Base-by-base conservation (phyloP, 2,329 filamentous ascomycete genomes). In the Fusarium sp. region DNA sequence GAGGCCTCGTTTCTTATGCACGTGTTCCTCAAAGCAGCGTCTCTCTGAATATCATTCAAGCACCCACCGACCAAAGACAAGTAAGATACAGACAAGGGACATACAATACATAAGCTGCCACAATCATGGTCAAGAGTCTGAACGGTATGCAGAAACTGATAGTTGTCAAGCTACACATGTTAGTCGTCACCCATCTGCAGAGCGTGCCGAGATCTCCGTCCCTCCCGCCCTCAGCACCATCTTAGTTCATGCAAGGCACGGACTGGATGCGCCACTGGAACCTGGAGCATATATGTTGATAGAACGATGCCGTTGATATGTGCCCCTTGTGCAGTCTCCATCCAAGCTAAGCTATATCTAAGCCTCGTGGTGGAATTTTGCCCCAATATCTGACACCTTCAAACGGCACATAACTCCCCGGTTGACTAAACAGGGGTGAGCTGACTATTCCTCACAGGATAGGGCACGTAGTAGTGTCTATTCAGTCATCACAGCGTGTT, bases 181-280 rank as follows among this genome's bases (percentile, higher is more conserved):
- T 28, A 47, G 28, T 44, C 38, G 21, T 5, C 34, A 8, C 23
- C 20, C 50, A 34, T 26, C 21, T 36, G 26, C 24, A 21, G 23
- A 43, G 15, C 15, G 17, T n/a, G 30, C 39, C 40, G 24, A 44
- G 39, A 45, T 52, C 28, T 47, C 26, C 14, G 32, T 17, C 15
- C 24, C 43, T 61, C 43, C 38, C 48, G n/a, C 20, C 23, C 20
- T 45, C 43, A 34, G n/a, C n/a, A 15, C 17, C 24, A 39, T 20
- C 39, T 57, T 56, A 57, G 50, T 34, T 17, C 15, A 62, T 56
- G 24, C 49, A 49, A 44, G 26, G 32, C n/a, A 36, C 32, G 45
- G 38, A 30, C 26, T 19, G 19, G 23, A 34, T 14, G 24, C 24
- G 38, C 28, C 17, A 30, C n/a, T 19, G 34, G 9, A 19, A 28